These are phyloP conservation scores for Vaccinium corymbosum DNA, from an alignment of 148 eudicot species.

Conservation along the genomic window DNA sequence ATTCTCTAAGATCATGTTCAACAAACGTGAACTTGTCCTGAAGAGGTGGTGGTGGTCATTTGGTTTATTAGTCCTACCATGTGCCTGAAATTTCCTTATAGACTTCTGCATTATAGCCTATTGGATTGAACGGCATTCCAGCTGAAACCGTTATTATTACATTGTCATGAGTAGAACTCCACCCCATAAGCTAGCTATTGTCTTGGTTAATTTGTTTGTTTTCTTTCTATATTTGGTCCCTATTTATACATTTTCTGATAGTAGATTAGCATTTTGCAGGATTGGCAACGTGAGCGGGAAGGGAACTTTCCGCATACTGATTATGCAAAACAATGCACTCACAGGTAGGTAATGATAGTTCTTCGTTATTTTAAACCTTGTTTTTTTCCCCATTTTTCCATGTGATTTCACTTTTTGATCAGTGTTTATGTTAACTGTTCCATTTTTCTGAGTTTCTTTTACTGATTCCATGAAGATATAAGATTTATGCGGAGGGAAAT, in stretches of 20 bases:
- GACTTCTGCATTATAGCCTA: background rate
- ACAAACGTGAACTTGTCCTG: too few species aligned
- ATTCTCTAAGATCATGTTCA: too few species aligned
- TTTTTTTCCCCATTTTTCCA: background rate
- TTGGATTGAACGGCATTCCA: background rate
- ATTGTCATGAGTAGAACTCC: background rate
- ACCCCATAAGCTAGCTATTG: background rate
- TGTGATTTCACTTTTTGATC: background rate
- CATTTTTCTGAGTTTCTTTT: background rate
- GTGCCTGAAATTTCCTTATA: background rate
- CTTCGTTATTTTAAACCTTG: background rate
- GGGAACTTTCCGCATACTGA: constrained; percentile 28
- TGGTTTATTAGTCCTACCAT: background rate
- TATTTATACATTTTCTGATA: background rate
- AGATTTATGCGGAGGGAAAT: constrained; percentile 47
- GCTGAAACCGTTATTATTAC: background rate
- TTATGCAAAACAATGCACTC: constrained; percentile 44
- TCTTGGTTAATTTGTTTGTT: too few species aligned
- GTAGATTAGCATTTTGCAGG: constrained; percentile 17
- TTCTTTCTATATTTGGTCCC: background rate
- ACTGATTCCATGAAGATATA: constrained; percentile 34
- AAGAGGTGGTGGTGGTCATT: background rate
- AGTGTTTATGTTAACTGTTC: background rate
- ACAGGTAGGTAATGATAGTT: constrained; percentile 29
- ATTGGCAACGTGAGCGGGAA: constrained; percentile 26